These are phyloP conservation scores for Dorcoceras hygrometricum DNA, from an alignment of 257 asterid genomes.

Conservation along the genomic window DNA sequence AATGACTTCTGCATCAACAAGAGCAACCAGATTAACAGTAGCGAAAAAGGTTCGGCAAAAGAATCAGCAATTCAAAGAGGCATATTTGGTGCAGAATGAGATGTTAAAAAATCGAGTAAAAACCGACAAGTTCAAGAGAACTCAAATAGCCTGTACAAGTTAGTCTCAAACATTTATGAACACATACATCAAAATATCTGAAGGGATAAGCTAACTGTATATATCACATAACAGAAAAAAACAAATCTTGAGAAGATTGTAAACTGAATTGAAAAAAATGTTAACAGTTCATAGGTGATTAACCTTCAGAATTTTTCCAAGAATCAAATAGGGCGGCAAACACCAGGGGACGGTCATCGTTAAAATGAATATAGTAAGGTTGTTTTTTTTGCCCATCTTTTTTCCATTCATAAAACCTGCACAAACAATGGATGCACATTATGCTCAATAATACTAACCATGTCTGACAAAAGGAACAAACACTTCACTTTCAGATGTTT, in stretches of 20 bases:
- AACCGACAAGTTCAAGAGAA: constrained; percentile 5
- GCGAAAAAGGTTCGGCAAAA: constrained; percentile 4
- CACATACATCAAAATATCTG: neutral
- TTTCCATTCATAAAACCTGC: constrained; percentile 95
- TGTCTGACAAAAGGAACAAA: constrained; percentile 1
- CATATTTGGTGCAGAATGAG: neutral
- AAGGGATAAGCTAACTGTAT: neutral
- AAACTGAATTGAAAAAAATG: neutral
- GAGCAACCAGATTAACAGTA: constrained; percentile 15
- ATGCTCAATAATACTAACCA: constrained; percentile 6
- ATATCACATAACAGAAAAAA: neutral
- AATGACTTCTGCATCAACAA: constrained; percentile 53
- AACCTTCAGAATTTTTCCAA: constrained; percentile 86
- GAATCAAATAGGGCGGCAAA: constrained; percentile 90
- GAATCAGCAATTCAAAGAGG: neutral
- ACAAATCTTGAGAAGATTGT: constrained; percentile 2
- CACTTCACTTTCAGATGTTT: neutral
- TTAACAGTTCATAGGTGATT: neutral
- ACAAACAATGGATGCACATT: constrained; percentile 18
- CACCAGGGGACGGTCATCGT: constrained; percentile 81
- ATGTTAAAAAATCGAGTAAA: neutral
- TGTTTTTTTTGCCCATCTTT: constrained; percentile 86
- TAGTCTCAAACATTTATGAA: neutral
- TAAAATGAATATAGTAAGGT: constrained; percentile 76
- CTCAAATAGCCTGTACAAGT: neutral